phyloP scores from a whole-genome alignment of 306 rosid species.

The Purshia tridentata region DNA sequence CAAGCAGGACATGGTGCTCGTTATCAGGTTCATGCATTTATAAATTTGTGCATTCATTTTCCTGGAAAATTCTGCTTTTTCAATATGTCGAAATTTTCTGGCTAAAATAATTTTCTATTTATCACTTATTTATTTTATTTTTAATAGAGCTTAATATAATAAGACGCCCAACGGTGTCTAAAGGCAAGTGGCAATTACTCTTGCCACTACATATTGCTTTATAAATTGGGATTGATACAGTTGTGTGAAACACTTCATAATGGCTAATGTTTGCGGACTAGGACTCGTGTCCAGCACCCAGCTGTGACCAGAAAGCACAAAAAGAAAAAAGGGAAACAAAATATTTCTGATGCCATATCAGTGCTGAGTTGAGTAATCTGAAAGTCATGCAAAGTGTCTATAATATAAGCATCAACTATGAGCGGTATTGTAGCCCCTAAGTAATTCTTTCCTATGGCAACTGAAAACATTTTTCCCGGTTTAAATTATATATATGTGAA shows the following conservation, averaged over 20 bases:
- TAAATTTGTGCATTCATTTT: background rate
- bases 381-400: background rate
- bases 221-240: background rate
- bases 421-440: background rate
- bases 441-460: background rate
- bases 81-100: conserved; percentile 1
- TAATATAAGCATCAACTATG: background rate
- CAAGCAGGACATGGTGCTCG: conserved; percentile 86
- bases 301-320: background rate
- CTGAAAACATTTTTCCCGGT: background rate
- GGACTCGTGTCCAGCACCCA: background rate
- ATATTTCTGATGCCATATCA: background rate
- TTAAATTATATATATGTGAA: background rate
- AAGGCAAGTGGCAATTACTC: background rate
- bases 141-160: background rate
- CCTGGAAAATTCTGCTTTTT: background rate
- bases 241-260: background rate
- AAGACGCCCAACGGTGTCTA: background rate
- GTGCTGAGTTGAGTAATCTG: background rate
- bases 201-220: background rate
- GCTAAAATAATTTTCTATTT: background rate
- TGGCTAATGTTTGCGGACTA: background rate
- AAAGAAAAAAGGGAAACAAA: background rate
- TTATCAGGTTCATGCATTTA: conserved; percentile 60
- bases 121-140: background rate